Evolutionary conservation across 2,329 filamentous ascomycete species (phyloP), one percentile per base, ranked within the genome.

Genomic region (Xylariaceae sp.): DNA sequence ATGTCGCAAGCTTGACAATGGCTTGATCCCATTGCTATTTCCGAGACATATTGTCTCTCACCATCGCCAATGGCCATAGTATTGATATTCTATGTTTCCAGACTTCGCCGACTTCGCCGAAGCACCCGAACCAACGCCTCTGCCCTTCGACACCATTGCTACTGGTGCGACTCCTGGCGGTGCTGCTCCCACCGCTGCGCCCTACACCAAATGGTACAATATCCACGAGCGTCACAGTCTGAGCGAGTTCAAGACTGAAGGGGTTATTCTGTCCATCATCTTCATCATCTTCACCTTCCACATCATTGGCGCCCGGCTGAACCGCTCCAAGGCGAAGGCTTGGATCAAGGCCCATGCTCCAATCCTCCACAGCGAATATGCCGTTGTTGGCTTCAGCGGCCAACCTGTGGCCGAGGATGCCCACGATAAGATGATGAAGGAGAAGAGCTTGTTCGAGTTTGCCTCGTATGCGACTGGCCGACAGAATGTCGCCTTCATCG

Each of bases 161-260:
- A 73, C 73, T 53, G 72, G 76, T 54, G 72, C 78, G 57, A 71
- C 77, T 51, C 70, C 78, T 45, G 62, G 66, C 31, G 67, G 72
- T 16, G 77, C 80, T 54, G 76, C 75, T 42, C 70, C 73, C 43
- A 77, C 78, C 42, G 72, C 69, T 41, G 75, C 78, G 22, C 88
- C 89, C 13, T 97, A 88, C 72, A 96, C 91, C 47, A 90, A 90
- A 77, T 99, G 94, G 94, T 99, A 97, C 76, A 90, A 91, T 51
- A 78, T 97, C 56, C 94, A 96, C 81, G 92, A 97, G 81, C 90
- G 94, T 66, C 86, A 92, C 65, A 85, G 85, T 22, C 75, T 87
- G 54, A 80, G 79, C 66, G 94, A 99, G 71, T 99, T 99, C 80
- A 85, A 85, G 73, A 81, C 87, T 64, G 94, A 99, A 75, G 87